A percentile compares a stretch with the other conserved stretches of the same genome.
These are phyloP conservation scores for Tolypocladium amazonense DNA, from an alignment of 2,329 filamentous ascomycete species.

Conservation along the genomic window DNA sequence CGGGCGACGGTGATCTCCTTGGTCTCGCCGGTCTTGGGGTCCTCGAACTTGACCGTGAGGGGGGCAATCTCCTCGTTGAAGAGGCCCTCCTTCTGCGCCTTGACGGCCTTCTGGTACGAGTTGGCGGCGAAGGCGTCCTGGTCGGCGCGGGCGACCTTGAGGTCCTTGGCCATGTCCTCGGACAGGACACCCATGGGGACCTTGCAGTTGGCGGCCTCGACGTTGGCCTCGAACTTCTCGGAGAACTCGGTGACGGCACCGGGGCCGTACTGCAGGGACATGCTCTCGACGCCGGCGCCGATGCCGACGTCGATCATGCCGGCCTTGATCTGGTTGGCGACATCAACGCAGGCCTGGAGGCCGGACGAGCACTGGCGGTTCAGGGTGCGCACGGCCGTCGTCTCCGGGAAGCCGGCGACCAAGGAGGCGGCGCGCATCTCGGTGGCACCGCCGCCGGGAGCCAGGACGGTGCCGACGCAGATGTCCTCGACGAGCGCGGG, in stretches of 20 bases:
- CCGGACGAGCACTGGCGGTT: constrained; percentile 95
- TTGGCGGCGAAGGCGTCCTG: constrained; percentile 93
- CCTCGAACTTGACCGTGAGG: constrained; percentile 74
- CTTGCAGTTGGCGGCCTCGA: constrained; percentile 88
- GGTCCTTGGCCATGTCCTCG: constrained; percentile 88
- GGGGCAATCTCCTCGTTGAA: constrained; percentile 89
- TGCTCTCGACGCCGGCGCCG: constrained; percentile 92
- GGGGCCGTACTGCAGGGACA: constrained; percentile 86
- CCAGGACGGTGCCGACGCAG: constrained; percentile 80
- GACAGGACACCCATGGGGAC: constrained; percentile 92
- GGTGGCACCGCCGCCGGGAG: constrained; percentile 87
- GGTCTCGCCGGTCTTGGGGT: constrained; percentile 81
- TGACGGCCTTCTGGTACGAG: constrained; percentile 82
- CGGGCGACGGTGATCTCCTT: constrained; percentile 72
- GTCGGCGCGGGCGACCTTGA: constrained; percentile 55
- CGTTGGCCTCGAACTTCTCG: constrained; percentile 70
- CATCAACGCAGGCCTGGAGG: constrained; percentile 83
- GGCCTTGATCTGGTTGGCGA: constrained; percentile 81
- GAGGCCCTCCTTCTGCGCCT: constrained; percentile 78
- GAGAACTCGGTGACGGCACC: constrained; percentile 87
- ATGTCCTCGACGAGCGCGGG: constrained; percentile 85
- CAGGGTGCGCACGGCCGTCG: constrained; percentile 72
- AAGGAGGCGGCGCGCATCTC: constrained; percentile 91
- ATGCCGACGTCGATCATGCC: constrained; percentile 96
- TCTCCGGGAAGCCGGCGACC: constrained; percentile 81